A percentile compares a stretch with the other conserved stretches of the same genome.
Evolutionary conservation across 345 rosid genomes (phyloP).

Genomic region (Theobroma cacao): DNA sequence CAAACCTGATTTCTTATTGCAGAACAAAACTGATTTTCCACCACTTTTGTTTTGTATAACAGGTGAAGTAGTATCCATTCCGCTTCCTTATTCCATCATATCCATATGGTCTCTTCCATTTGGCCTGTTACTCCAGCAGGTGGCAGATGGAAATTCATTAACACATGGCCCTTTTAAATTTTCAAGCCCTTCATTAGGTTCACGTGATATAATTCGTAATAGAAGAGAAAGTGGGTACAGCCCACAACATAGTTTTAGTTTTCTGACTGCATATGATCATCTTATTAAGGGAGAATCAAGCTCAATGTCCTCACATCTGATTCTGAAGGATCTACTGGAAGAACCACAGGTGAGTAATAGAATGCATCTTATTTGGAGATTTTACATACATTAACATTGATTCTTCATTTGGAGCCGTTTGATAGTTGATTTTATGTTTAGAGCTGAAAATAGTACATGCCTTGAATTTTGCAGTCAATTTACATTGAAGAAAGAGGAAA

Average conservation of each 20-base stretch:
- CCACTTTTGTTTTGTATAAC: constrained; percentile 20
- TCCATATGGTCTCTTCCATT: constrained; percentile 94
- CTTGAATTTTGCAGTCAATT: constrained; percentile 46
- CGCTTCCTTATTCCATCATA: constrained; percentile 57
- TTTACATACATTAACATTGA: not conserved
- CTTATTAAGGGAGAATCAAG: constrained; percentile 44
- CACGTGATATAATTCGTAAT: constrained; percentile 46
- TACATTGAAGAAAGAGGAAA: constrained; percentile 91
- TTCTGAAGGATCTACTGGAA: constrained; percentile 76
- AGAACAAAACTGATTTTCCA: constrained; percentile 10
- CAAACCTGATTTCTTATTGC: not conserved
- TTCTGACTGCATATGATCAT: constrained; percentile 38
- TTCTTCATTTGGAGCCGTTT: constrained; percentile 7
- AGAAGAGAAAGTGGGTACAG: constrained; percentile 64
- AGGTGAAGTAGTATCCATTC: constrained; percentile 83
- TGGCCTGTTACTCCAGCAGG: constrained; percentile 84
- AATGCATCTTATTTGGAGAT: constrained; percentile 10
- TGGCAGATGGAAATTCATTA: constrained; percentile 46
- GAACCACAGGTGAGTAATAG: constrained; percentile 63
- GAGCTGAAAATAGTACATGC: constrained; percentile 4
- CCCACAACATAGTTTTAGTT: constrained; percentile 40
- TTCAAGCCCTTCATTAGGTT: constrained; percentile 54
- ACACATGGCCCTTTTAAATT: constrained; percentile 37
- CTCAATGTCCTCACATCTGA: constrained; percentile 64
- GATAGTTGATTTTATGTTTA: constrained; percentile 2